Percentiles rank a stretch among this genome's conserved stretches.
phyloP scores from a whole-genome alignment of 495 filamentous ascomycete species.

The Melanomma pulvis-pyrius region DNA sequence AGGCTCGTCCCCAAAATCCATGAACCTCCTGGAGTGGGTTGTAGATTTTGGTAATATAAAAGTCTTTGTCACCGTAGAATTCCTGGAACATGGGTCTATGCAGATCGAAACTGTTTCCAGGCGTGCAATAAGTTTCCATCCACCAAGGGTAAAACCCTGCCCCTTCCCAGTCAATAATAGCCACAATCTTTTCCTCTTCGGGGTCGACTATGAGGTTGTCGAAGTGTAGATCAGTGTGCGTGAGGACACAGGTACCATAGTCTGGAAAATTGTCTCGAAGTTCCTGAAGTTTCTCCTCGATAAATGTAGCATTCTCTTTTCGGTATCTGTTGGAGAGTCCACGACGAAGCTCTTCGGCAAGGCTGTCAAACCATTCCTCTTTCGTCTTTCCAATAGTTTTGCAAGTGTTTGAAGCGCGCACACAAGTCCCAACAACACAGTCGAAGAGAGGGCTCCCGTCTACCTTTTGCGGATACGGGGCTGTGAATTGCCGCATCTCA shows the following conservation, averaged over 20 bases:
- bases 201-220: constrained; percentile 4
- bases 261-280: constrained; percentile 7
- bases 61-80: no score
- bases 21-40: no score
- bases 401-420: neutral
- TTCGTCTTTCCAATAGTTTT: constrained; percentile 4
- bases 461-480: constrained; percentile 1
- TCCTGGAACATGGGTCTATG: neutral
- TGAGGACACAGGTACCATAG: constrained; percentile 1
- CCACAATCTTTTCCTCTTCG: constrained; percentile 2
- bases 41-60: no score
- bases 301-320: neutral
- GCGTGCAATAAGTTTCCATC: neutral
- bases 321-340: neutral
- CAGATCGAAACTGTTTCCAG: no score
- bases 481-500: constrained; percentile 6
- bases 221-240: constrained; percentile 1
- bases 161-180: constrained; percentile 14
- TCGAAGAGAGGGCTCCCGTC: constrained; percentile 6
- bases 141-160: constrained; percentile 10
- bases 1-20: neutral
- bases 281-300: constrained; percentile 1
- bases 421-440: neutral
- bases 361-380: constrained; percentile 8
- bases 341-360: constrained; percentile 9